Evolutionary conservation across 2,329 filamentous ascomycete species (phyloP).

Genomic region (Diaporthe eres): DNA sequence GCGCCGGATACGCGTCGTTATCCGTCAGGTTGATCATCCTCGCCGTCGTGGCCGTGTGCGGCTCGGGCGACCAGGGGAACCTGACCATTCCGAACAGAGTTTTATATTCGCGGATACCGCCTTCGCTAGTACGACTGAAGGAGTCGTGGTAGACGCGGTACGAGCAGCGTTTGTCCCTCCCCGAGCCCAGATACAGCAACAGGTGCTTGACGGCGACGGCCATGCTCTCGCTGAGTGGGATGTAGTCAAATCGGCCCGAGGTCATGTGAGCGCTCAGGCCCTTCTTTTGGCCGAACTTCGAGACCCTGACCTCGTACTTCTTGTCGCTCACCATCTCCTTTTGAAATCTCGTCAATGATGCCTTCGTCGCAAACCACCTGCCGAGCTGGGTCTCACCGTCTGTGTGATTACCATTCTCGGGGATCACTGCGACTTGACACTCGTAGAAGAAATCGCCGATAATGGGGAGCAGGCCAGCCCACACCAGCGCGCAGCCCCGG

Average conservation of each 20-base stretch:
- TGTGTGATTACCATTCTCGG: background rate
- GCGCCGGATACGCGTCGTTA: background rate
- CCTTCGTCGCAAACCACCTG: background rate
- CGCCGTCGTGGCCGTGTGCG: background rate
- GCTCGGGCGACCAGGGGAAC: background rate
- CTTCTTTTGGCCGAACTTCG: background rate
- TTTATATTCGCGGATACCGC: background rate
- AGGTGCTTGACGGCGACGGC: background rate
- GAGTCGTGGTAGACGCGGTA: background rate
- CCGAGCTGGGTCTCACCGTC: background rate
- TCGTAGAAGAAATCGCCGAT: background rate
- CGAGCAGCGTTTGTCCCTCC: background rate
- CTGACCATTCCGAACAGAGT: background rate
- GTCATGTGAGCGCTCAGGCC: background rate
- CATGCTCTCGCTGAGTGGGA: background rate
- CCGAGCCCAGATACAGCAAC: background rate
- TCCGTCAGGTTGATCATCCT: background rate
- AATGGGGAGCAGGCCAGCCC: background rate
- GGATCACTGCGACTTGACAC: background rate
- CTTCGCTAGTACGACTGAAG: accelerated
- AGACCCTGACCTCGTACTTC: background rate
- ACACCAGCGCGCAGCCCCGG: background rate
- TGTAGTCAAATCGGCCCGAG: background rate
- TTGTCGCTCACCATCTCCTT: background rate
- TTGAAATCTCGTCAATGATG: background rate